phyloP scores from a whole-genome alignment of 2,329 filamentous ascomycete species.

The Phialophora expanda region DNA sequence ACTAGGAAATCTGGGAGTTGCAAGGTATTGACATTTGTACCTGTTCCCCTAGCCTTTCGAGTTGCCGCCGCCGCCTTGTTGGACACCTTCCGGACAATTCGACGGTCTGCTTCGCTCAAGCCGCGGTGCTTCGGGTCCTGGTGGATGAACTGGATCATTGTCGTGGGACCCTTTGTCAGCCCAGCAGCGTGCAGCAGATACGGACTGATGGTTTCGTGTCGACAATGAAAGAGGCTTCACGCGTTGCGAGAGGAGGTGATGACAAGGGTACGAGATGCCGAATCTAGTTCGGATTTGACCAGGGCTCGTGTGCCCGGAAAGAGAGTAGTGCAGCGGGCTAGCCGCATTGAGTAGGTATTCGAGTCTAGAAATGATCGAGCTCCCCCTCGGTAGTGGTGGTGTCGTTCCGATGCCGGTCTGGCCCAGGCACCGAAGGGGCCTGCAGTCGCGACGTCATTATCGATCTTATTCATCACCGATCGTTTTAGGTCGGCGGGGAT shows the following conservation, averaged over 20 bases:
- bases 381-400: neutral
- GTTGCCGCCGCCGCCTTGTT: slow-evolving; percentile 24
- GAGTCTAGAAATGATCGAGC: neutral
- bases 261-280: slow-evolving; percentile 14
- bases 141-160: slow-evolving; percentile 26
- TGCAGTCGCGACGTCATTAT: neutral
- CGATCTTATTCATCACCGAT: neutral
- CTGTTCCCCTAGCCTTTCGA: slow-evolving; percentile 17
- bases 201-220: neutral
- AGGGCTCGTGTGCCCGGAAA: slow-evolving; percentile 16
- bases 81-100: slow-evolving; percentile 26
- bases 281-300: slow-evolving; percentile 5
- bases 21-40: slow-evolving; percentile 14
- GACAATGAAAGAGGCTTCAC: neutral
- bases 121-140: slow-evolving; percentile 17
- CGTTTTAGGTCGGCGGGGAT: neutral
- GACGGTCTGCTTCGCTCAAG: slow-evolving; percentile 24
- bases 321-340: neutral
- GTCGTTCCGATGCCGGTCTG: neutral
- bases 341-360: neutral
- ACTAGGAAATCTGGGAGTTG: slow-evolving; percentile 23
- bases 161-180: slow-evolving; percentile 1
- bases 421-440: neutral
- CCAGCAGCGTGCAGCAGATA: neutral
- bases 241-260: neutral